phyloP scores from a whole-genome alignment of 192 early-diverging fungal species.

The Powellomyces hirtus region DNA sequence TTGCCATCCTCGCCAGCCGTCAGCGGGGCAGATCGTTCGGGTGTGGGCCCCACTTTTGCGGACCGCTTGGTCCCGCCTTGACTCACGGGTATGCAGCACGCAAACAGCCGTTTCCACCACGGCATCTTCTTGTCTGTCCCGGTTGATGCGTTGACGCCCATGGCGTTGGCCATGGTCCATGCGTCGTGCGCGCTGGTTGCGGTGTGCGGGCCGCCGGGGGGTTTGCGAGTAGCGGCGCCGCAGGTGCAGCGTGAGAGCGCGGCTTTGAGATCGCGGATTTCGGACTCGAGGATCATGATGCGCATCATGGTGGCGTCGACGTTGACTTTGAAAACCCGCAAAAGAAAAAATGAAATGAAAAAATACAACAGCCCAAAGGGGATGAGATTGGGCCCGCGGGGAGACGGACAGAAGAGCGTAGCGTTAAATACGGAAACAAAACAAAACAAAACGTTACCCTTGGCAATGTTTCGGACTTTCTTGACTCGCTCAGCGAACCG shows the following conservation, averaged over 20 bases:
- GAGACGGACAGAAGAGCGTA: background rate
- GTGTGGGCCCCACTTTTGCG: conserved; percentile 3
- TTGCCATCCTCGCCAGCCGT: background rate
- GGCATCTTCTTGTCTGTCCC: conserved; percentile 6
- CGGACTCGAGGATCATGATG: conserved; percentile 36
- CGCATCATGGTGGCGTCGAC: conserved; percentile 40
- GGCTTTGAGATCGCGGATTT: conserved; percentile 21
- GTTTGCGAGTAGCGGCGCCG: conserved; percentile 2
- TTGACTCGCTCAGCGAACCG: conserved; percentile 44
- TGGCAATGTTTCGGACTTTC: conserved; percentile 39
- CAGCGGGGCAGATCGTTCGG: conserved; percentile 6
- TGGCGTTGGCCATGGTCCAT: conserved; percentile 16
- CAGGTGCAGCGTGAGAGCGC: conserved; percentile 32
- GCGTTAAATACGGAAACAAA: background rate
- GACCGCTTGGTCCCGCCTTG: background rate
- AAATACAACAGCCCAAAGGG: too few species aligned
- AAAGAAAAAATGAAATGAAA: background rate
- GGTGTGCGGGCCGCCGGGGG: background rate
- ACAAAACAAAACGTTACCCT: background rate
- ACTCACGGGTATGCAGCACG: background rate
- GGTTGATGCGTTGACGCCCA: background rate
- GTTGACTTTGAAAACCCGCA: conserved; percentile 36
- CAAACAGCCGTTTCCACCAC: conserved; percentile 12
- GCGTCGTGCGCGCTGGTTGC: conserved; percentile 10
- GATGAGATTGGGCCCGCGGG: background rate